Base-by-base conservation (phyloP, 768 basidiomycete genomes). In the Trametes elegans region DNA sequence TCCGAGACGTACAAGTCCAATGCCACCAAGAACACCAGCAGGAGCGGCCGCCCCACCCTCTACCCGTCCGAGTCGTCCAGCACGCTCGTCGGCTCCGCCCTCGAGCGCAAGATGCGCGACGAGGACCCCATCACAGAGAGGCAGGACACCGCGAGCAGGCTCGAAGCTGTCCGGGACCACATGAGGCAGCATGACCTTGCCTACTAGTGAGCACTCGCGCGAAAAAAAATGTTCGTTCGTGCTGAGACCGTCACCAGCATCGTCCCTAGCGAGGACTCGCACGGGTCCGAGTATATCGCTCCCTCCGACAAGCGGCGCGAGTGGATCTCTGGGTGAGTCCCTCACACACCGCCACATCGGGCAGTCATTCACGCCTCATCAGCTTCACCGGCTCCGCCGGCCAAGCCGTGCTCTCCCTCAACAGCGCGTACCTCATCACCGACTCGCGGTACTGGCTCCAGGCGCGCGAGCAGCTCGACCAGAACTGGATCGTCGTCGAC, bases 381-480 rank as follows among this genome's bases (percentile, higher is more conserved):
- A 85, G 83, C 32, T 87, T 87, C 60, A 73, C 80, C 18, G 85
- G 85, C 29, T 81, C 83, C 29, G 82, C 84, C 21, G 91, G 90
- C 14, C 75, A 83, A 55, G 90, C 87, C 10, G 78, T 93, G 40
- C 70, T 93, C 26, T 84, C 88, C 3, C 74, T 74, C 65, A 76
- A 75, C 6, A 71, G 78, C 7, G 91, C 91, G 7, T 91, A 90
- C 63, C 74, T 93, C 39, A 73, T 92, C 59, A 84, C 83, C 18
- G 90, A 93, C 67, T 86, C 91, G 9, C 80, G 90, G 13, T 93
- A 93, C 65, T 93, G 89, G 88, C 62, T 83, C 1, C 91, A 93
- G 71, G 89, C 91, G 16, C 74, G 76, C 7, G 74, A 79, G 3
- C 81, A 92, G 58, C 67, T 90, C 24, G 89, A 93, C 70, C 35